Base-by-base conservation (phyloP, 805 yeast genomes). In the Ogataea ganodermae region DNA sequence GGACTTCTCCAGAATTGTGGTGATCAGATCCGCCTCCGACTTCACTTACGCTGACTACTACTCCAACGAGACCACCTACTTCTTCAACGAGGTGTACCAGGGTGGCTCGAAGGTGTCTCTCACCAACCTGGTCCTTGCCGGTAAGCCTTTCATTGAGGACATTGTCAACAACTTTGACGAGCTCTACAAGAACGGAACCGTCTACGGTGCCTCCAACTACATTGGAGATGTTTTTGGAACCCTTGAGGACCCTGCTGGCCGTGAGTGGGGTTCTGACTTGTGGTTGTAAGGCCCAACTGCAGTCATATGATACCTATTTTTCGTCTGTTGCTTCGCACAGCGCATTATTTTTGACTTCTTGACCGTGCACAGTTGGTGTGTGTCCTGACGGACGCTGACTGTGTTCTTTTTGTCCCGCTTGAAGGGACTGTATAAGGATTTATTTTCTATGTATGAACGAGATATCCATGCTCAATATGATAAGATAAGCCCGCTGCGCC, bases 1-100 rank as follows among this genome's bases (percentile, higher is more conserved):
- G 44, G 84, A 80, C 62, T 82, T 66, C 61, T 66, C 74, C 50
- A 75, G 86, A 66, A 70, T 82, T 50, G 79, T 81, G 10, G 70
- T 80, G 22, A 68, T 80, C 79, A 78, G 86, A 70, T 71, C 84
- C 40, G 79, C 79, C 52, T 78, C 84, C 4, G 84, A 82, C 65
- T 80, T 78, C 81, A 45, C 86, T 80, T 57, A 73, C 37, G 38
- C 62, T 32, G 55, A 61, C 47, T 42, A 48, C 35, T 60, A 56
- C 51, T 20, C 42, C 38, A 66, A 73, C 52, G 70, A 71, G 53
- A 70, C 84, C 8, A 72, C 76, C 36, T 68, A 69, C 24, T 79
- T 77, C 69, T 80, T 81, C 71, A 70, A 66, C 58, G 66, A 71
- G 40, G 72, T 72, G 43, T 62, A 64, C 42, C 77, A 75, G 53